Evolutionary conservation across 2,329 filamentous ascomycete species (phyloP), one percentile per base, ranked within the genome.

Genomic region (Berkeleyomyces basicola): DNA sequence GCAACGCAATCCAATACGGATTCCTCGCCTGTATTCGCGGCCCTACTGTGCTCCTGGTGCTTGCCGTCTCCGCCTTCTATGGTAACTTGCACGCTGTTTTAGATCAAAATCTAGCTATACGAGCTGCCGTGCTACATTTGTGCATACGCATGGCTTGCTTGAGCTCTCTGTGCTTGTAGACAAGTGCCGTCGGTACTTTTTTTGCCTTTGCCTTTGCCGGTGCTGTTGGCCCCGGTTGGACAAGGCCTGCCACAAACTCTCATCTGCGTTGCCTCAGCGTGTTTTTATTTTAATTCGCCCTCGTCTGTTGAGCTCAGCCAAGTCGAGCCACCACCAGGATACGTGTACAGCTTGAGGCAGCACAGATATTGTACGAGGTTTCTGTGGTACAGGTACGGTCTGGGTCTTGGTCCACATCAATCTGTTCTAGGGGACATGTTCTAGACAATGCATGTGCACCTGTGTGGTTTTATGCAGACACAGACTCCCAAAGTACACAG

Each of bases 81-180:
- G 31, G 40, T 43, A 36, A 11, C 58, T 46, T 59, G 40, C 58
- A 59, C 36, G 31, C 58, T 47, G 42, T 47, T 46, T 40, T 44
- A 47, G 42, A 23, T 59, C 40, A 16, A 59, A 47, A 36, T 59
- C 4, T 59, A 33, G 58, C 44, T 44, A 59, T 59, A 59, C 58
- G 58, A 59, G 58, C 58, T 59, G 42, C 7, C 31, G 58, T 59
- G 43, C 11, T 44, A 59, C 58, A 33, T n/a, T 3, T 55, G 36
- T 55, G 33, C 36, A 36, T 36, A 37, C 49, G 23, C 36, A 53
- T 23, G 31, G 49, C 2, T 53, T 53, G 49, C 49, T 10, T 37
- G 49, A 14, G 49, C 49, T 11, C 23, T 47, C 44, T 23, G 23
- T 23, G 23, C 23, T 23, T 23, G 23, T 23, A 23, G 23, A 23